A percentile compares a stretch with the other conserved stretches of the same genome.
Conservation (phyloP, 805 yeast genomes). For the Wickerhamiella hasegawae region DNA sequence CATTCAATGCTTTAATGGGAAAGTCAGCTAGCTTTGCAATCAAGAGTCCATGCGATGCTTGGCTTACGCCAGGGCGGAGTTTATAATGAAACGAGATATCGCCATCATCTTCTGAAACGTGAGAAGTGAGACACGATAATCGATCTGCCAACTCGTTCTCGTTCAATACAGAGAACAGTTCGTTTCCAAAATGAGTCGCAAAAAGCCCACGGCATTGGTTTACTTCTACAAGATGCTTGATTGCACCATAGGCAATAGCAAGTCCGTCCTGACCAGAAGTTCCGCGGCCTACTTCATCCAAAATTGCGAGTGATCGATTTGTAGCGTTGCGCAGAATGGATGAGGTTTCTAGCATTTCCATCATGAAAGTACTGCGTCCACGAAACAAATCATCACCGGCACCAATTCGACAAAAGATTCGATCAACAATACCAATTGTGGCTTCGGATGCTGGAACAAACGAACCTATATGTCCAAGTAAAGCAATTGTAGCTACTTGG, state of each 20-base stretch:
- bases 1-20: constrained; percentile 39
- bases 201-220: constrained; percentile 63
- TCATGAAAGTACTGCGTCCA: constrained; percentile 83
- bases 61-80: constrained; percentile 50
- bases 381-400: constrained; percentile 60
- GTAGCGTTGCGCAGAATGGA: constrained; percentile 53
- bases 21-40: constrained; percentile 72
- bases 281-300: constrained; percentile 85
- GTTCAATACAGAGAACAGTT: constrained; percentile 28
- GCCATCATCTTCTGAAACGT: constrained; percentile 5
- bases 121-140: constrained; percentile 9
- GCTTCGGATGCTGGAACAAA: constrained; percentile 54
- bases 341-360: constrained; percentile 78
- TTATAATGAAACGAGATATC: constrained; percentile 32
- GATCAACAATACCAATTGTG: constrained; percentile 54
- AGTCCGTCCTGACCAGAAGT: constrained; percentile 75
- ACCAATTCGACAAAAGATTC: constrained; percentile 66
- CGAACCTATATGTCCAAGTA: constrained; percentile 65
- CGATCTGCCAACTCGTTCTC: constrained; percentile 10
- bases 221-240: constrained; percentile 34
- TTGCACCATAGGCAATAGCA: constrained; percentile 67
- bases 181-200: constrained; percentile 73
- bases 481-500: constrained; percentile 49
- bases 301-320: constrained; percentile 48
- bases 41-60: constrained; percentile 57